phyloP scores from a whole-genome alignment of 345 rosid genomes.

The Heritiera fomes region DNA sequence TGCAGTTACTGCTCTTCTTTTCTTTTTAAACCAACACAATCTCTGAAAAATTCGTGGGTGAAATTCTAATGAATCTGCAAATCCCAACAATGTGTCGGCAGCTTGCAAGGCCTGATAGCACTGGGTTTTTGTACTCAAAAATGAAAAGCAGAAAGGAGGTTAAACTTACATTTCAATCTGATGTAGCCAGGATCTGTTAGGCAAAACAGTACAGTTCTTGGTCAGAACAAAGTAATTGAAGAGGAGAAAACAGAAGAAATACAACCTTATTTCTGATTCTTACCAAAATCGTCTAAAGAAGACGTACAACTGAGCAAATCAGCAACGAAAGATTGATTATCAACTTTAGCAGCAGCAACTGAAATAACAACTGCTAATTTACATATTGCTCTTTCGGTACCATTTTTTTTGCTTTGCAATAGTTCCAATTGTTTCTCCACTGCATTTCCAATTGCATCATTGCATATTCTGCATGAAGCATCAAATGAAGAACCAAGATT shows the following conservation, averaged over 20 bases:
- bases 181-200: conserved; percentile 43
- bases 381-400: conserved; percentile 33
- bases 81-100: too few species aligned
- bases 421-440: conserved; percentile 13
- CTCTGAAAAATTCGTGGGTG: too few species aligned
- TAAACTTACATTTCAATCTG: conserved; percentile 45
- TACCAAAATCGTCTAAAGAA: conserved; percentile 39
- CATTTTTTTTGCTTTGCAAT: neutral
- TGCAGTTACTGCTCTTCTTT: too few species aligned
- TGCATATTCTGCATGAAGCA: conserved; percentile 32
- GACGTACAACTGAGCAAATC: conserved; percentile 50
- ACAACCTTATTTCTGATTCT: conserved; percentile 11
- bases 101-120: neutral
- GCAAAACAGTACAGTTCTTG: neutral
- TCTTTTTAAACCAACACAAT: too few species aligned
- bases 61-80: too few species aligned
- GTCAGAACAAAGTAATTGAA: neutral
- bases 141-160: neutral
- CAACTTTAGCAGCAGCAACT: conserved; percentile 35
- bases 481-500: conserved; percentile 32
- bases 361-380: conserved; percentile 37
- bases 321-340: conserved; percentile 19
- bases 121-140: neutral
- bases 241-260: neutral
- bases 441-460: conserved; percentile 10